phyloP scores from a whole-genome alignment of 768 basidiomycete genomes.

The Sporobolomyces roseus region DNA sequence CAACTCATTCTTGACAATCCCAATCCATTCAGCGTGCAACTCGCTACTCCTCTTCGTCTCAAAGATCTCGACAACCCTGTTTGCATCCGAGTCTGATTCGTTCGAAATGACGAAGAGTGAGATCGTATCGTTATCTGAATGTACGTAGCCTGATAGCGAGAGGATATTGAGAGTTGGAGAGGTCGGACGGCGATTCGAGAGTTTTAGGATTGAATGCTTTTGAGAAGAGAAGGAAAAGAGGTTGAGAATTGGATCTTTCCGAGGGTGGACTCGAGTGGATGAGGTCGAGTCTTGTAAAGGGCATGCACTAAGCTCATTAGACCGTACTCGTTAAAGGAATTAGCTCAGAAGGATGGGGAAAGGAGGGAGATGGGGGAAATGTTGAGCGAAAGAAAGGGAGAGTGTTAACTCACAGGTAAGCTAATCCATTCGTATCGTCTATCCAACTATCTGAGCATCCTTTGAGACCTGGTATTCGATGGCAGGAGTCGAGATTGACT shows the following conservation, averaged over 20 bases:
- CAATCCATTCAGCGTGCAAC: constrained; percentile 55
- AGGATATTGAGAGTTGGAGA: constrained; percentile 50
- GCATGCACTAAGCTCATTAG: too few relatives aligned
- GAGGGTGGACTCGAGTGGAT: too few relatives aligned
- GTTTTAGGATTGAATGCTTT: not conserved
- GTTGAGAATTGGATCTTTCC: not conserved
- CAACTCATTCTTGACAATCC: constrained; percentile 59
- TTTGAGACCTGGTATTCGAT: constrained; percentile 1
- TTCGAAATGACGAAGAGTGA: constrained; percentile 58
- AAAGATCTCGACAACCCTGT: constrained; percentile 69
- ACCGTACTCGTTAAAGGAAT: not conserved
- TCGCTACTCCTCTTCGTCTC: constrained; percentile 56
- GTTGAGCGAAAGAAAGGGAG: not conserved
- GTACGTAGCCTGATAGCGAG: constrained; percentile 66
- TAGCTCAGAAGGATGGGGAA: not conserved
- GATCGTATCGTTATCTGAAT: constrained; percentile 47
- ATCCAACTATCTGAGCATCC: constrained; percentile 35
- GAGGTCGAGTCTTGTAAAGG: too few relatives aligned
- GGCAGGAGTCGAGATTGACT: not conserved
- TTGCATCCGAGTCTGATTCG: constrained; percentile 58
- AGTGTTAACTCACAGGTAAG: constrained; percentile 19
- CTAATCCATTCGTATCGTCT: constrained; percentile 5
- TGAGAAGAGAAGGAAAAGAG: constrained; percentile 4
- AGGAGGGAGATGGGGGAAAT: not conserved
- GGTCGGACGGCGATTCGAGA: constrained; percentile 18